Base-by-base conservation (phyloP, 768 basidiomycete species). In the Hemileccinum impolitum region DNA sequence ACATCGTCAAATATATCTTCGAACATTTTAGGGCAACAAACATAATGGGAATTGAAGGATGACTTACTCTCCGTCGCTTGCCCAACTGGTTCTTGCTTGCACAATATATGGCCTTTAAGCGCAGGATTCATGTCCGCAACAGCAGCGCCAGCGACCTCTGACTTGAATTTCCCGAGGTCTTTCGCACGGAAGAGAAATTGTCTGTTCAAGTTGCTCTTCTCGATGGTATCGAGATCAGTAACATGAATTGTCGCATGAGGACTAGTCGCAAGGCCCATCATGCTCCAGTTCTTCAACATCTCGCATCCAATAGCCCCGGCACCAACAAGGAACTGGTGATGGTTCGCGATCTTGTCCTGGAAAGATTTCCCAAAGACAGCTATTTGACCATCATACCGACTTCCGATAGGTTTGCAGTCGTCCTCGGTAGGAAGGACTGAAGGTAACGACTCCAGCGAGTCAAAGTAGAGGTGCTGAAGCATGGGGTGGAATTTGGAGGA, bases 271-370 rank as follows among this genome's bases (percentile, higher is more conserved):
- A 99, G 73, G 52, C 96, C 96, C 79, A 98, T 95, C 92, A 98
- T 90, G 56, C 90, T 89, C 96, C 96, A 99, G 70, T 98, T 99
- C 77, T 99, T 99, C 61, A 99, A 73, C 96, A 98, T 98, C 73
- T 99, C 96, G 64, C 96, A 99, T 17, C 96, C 96, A 65, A 99
- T 98, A 31, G 96, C 96, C 39, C 96, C 96, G n/a, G 95, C 85
- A 9, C 96, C 96, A 48, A 99, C 96, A 39, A 99, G 79, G 80
- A 99, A 99, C 62, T 98, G 90, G 23, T 89, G 81, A 64, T 92
- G 83, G 63, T 88, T 87, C 36, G 82, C 79, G 52, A 99, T 85
- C 75, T 90, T 96, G 35, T 87, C 78, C 57, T 99, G 96, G 83
- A 98, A 98, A 2, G 71, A 63, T 67, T 84, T 89, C 6, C 96